Percentiles rank a stretch among this genome's conserved stretches.
Evolutionary conservation across 768 basidiomycete genomes (phyloP).

Genomic region (Suillus placidus): DNA sequence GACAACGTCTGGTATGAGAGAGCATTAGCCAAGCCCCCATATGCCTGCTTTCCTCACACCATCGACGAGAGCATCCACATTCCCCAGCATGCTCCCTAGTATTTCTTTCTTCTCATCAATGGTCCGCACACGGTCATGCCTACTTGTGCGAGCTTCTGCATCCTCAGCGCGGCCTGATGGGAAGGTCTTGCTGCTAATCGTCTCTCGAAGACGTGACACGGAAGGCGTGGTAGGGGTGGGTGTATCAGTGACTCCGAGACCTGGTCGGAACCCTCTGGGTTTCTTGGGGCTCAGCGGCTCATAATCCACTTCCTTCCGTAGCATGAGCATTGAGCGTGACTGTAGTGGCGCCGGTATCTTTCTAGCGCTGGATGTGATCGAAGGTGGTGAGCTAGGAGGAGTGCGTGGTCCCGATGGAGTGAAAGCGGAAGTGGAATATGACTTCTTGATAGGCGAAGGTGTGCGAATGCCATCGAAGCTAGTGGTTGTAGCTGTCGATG

Average conservation of each 20-base stretch:
- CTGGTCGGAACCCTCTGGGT: conserved; percentile 32
- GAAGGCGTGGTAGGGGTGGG: conserved; percentile 9
- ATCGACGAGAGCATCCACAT: conserved; percentile 89
- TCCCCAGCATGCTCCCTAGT: conserved; percentile 81
- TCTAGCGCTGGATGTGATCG: conserved; percentile 27
- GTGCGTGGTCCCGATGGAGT: conserved; percentile 21
- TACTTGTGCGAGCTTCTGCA: conserved; percentile 20
- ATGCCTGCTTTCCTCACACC: conserved; percentile 85
- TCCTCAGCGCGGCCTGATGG: conserved; percentile 4
- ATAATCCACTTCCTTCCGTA: conserved; percentile 72
- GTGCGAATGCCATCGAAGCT: conserved; percentile 31
- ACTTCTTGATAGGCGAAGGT: conserved; percentile 48
- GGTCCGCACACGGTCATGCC: conserved; percentile 42
- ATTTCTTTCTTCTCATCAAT: conserved; percentile 85
- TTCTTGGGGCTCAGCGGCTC: conserved; percentile 74
- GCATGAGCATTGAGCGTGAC: conserved; percentile 61
- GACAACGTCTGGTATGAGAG: background rate
- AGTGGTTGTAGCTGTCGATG: conserved; percentile 35
- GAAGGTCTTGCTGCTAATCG: conserved; percentile 2
- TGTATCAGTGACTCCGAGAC: conserved; percentile 34
- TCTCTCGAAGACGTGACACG: conserved; percentile 15
- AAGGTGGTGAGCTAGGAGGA: conserved; percentile 30
- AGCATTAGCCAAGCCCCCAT: conserved; percentile 66
- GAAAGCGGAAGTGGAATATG: conserved; percentile 24
- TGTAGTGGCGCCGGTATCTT: conserved; percentile 32